phyloP scores from a whole-genome alignment of 148 eudicot species.

The Persicaria tinctoria region DNA sequence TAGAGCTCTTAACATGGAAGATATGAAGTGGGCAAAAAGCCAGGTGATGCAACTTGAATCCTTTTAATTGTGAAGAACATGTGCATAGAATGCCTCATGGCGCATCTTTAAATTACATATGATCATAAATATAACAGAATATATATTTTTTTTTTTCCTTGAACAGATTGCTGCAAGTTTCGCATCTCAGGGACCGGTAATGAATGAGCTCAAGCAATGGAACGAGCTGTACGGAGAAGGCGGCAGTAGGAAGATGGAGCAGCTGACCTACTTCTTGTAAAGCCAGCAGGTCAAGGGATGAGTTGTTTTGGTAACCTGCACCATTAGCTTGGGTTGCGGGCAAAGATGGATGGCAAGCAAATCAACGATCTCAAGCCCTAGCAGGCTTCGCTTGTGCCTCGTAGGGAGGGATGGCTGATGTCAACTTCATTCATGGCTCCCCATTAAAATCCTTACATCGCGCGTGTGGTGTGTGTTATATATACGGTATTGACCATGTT shows the following conservation, averaged over 20 bases:
- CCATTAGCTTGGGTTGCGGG: neutral
- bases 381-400: neutral
- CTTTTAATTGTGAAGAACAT: too few species aligned
- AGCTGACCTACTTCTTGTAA: slow-evolving; percentile 78
- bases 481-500: neutral
- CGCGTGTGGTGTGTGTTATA: neutral
- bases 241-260: slow-evolving; percentile 85
- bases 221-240: slow-evolving; percentile 93
- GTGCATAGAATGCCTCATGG: too few species aligned
- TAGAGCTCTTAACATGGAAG: slow-evolving; percentile 85
- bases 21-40: slow-evolving; percentile 79
- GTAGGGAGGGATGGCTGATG: neutral
- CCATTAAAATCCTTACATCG: neutral
- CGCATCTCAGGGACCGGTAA: slow-evolving; percentile 74
- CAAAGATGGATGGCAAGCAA: neutral
- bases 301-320: too few species aligned
- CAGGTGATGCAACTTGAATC: slow-evolving; percentile 40
- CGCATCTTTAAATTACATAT: too few species aligned
- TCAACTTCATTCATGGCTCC: neutral
- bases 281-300: neutral
- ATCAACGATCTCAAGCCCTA: neutral
- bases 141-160: neutral
- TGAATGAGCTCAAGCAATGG: slow-evolving; percentile 89
- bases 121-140: too few species aligned
- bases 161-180: slow-evolving; percentile 86